phyloP scores from a whole-genome alignment of 306 rosid species.

The Spatholobus suberectus region DNA sequence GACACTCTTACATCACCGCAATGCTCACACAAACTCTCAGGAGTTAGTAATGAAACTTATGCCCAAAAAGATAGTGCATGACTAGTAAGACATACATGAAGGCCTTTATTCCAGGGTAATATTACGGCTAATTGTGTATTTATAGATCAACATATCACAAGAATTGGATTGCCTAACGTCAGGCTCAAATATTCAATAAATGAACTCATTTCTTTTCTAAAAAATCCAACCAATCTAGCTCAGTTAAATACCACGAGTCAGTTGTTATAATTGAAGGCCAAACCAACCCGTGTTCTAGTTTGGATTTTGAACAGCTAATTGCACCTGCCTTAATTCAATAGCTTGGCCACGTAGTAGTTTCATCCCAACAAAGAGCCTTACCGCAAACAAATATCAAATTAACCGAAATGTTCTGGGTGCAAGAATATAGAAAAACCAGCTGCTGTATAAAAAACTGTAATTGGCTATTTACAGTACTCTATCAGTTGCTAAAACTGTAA shows the following conservation, averaged over 20 bases:
- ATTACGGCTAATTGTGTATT: too few relatives aligned
- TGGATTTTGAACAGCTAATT: not conserved
- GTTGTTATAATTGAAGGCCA: not conserved
- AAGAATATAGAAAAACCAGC: constrained; percentile 36
- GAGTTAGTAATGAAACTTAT: not conserved
- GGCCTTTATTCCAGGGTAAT: not conserved
- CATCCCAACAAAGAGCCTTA: not conserved
- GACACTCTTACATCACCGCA: too few relatives aligned
- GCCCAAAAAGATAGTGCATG: not conserved
- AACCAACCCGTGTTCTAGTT: not conserved
- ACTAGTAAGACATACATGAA: not conserved
- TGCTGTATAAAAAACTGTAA: constrained; percentile 39
- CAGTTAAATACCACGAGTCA: not conserved
- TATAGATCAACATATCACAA: too few relatives aligned
- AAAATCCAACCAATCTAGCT: not conserved
- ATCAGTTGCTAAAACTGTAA: constrained; percentile 49
- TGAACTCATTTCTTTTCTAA: not conserved
- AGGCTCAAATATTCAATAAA: too few relatives aligned
- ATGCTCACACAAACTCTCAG: too few relatives aligned
- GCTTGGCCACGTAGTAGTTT: not conserved
- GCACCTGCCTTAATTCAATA: not conserved
- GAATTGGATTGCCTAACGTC: too few relatives aligned
- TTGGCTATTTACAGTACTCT: constrained; percentile 58
- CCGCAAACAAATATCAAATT: constrained; percentile 28
- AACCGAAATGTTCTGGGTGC: constrained; percentile 25